Percentiles rank a stretch among this genome's conserved stretches.
These are phyloP conservation scores for Nakazawaea wyomingensis DNA, from an alignment of 805 yeast genomes.

Conservation along the genomic window DNA sequence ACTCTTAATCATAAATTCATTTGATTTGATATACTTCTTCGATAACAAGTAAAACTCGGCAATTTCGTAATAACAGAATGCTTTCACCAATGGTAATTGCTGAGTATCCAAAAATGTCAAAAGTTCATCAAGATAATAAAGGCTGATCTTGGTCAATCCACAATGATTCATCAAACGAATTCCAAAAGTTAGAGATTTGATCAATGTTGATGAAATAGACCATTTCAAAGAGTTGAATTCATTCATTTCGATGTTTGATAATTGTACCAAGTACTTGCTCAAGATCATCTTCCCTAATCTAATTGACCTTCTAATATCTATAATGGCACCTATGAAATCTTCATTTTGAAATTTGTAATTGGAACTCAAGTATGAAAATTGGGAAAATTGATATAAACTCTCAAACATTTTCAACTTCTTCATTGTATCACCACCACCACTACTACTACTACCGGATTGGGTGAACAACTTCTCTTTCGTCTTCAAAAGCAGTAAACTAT, in stretches of 20 bases:
- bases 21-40: conserved; percentile 14
- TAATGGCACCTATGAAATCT: conserved; percentile 26
- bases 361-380: conserved; percentile 29
- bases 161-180: conserved; percentile 36
- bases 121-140: conserved; percentile 49
- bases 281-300: conserved; percentile 50
- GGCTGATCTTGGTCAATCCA: conserved; percentile 57
- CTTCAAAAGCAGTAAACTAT: background rate
- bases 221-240: conserved; percentile 28
- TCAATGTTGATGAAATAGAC: conserved; percentile 29
- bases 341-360: conserved; percentile 18
- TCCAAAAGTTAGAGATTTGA: conserved; percentile 33
- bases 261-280: conserved; percentile 31
- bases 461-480: background rate
- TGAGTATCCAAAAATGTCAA: conserved; percentile 29
- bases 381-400: conserved; percentile 25
- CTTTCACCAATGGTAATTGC: conserved; percentile 24
- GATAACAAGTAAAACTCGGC: conserved; percentile 21
- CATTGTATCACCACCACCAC: background rate
- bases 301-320: conserved; percentile 42
- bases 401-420: background rate
- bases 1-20: conserved; percentile 11
- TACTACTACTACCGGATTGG: too few relatives aligned
- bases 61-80: conserved; percentile 16
- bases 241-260: conserved; percentile 17